Conservation (phyloP, 352 stramenopile species). For the Pythium folliculosum region DNA sequence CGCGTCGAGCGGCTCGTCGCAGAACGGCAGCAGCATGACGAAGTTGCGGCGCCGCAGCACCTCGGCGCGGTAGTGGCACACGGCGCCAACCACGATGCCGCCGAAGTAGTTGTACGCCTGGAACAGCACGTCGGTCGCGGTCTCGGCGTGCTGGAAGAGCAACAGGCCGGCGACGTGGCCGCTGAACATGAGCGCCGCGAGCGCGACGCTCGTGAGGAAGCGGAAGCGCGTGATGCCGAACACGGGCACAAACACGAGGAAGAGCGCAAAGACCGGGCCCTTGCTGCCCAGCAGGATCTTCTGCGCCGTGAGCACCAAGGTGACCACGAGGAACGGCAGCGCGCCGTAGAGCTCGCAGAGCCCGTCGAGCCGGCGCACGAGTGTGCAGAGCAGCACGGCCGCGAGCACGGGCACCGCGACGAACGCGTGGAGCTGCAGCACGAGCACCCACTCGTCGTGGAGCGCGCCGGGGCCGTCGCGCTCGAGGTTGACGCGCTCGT, state of each 20-base stretch:
- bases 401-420: conserved; percentile 27
- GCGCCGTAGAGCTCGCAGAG: conserved; percentile 39
- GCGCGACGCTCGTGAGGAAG: conserved; percentile 35
- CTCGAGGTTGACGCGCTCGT: conserved; percentile 20
- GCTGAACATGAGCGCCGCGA: conserved; percentile 35
- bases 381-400: conserved; percentile 27
- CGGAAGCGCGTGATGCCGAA: conserved; percentile 51
- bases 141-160: conserved; percentile 31
- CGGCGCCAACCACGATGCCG: conserved; percentile 36
- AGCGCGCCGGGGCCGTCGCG: neutral
- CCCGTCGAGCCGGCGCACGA: conserved; percentile 22
- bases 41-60: conserved; percentile 43
- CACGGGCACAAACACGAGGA: conserved; percentile 41
- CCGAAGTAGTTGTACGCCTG: conserved; percentile 49
- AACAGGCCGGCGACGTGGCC: conserved; percentile 32
- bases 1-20: conserved; percentile 30
- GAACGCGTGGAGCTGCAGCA: conserved; percentile 28
- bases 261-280: conserved; percentile 42
- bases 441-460: conserved; percentile 3
- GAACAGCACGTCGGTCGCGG: conserved; percentile 38
- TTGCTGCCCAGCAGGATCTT: conserved; percentile 36
- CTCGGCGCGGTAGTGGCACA: conserved; percentile 45
- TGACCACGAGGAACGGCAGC: conserved; percentile 38
- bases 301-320: conserved; percentile 31
- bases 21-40: conserved; percentile 41